These are phyloP conservation scores for Cantharellus anzutake DNA, from an alignment of 768 basidiomycete species.

Conservation along the genomic window DNA sequence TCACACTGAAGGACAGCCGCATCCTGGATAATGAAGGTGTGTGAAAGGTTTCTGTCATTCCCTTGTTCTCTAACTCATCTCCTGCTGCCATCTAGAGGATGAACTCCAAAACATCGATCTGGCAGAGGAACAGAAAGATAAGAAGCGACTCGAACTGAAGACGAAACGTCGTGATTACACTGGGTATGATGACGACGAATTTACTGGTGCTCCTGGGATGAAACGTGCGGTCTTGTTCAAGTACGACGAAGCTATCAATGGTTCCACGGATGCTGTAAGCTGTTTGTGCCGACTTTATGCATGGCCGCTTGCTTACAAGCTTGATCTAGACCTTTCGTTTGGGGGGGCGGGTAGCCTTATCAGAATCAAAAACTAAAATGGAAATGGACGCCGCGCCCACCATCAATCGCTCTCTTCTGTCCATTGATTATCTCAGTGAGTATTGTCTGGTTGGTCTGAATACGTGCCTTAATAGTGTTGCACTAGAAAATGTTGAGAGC, in stretches of 20 bases:
- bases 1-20: slow-evolving; percentile 90
- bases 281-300: slow-evolving; percentile 4
- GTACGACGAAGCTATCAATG: slow-evolving; percentile 82
- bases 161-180: slow-evolving; percentile 82
- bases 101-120: slow-evolving; percentile 92
- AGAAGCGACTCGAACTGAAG: slow-evolving; percentile 68
- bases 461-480: not conserved
- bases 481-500: slow-evolving; percentile 61
- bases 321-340: slow-evolving; percentile 61
- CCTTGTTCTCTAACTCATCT: not conserved
- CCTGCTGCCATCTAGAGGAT: slow-evolving; percentile 45
- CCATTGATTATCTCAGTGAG: slow-evolving; percentile 82
- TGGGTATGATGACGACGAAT: slow-evolving; percentile 90
- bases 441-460: slow-evolving; percentile 9
- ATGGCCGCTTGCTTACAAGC: slow-evolving; percentile 1
- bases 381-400: slow-evolving; percentile 26
- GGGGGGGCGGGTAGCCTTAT: slow-evolving; percentile 30
- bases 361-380: slow-evolving; percentile 21
- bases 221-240: slow-evolving; percentile 74
- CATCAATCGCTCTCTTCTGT: slow-evolving; percentile 63
- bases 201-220: slow-evolving; percentile 47
- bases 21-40: slow-evolving; percentile 89
- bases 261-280: slow-evolving; percentile 46
- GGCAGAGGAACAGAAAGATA: slow-evolving; percentile 67
- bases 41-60: slow-evolving; percentile 4